A percentile compares a stretch with the other conserved stretches of the same genome.
Evolutionary conservation across 176 grass and related monocot species (phyloP).

Genomic region (Zoysia pacifica): DNA sequence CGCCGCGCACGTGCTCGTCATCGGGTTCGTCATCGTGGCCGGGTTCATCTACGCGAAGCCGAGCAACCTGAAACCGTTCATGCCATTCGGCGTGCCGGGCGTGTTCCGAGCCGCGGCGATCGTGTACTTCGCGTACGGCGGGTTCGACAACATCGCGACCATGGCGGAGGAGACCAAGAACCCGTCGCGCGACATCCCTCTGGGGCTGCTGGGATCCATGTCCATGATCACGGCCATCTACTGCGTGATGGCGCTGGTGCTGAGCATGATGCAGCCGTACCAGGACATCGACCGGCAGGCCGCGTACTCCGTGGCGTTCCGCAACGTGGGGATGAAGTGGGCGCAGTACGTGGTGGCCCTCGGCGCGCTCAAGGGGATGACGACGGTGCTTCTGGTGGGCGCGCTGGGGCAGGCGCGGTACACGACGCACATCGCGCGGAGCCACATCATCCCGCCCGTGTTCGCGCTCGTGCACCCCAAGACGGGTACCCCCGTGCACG

Average conservation of each 20-base stretch:
- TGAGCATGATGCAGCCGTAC: constrained; percentile 94
- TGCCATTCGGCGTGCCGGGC: constrained; percentile 66
- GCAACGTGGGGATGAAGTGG: constrained; percentile 74
- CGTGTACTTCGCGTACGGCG: constrained; percentile 90
- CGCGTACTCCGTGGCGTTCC: constrained; percentile 80
- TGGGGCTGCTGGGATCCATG: constrained; percentile 84
- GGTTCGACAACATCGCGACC: constrained; percentile 90
- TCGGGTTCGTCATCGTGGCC: constrained; percentile 71
- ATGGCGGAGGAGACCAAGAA: constrained; percentile 97
- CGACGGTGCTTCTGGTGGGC: constrained; percentile 83
- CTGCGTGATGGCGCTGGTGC: constrained; percentile 79
- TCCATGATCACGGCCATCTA: constrained; percentile 81
- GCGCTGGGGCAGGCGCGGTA: constrained; percentile 81
- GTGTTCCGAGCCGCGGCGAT: constrained; percentile 87
- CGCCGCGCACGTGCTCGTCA: constrained; percentile 55
- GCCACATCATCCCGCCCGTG: constrained; percentile 94
- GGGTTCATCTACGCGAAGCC: constrained; percentile 67
- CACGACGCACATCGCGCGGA: constrained; percentile 91
- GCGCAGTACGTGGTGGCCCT: constrained; percentile 84
- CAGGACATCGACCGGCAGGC: constrained; percentile 59
- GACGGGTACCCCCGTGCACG: constrained; percentile 86
- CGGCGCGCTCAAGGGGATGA: constrained; percentile 98
- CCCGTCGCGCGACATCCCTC: constrained; percentile 81
- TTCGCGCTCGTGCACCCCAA: constrained; percentile 87
- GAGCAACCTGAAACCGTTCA: constrained; percentile 68